Base-by-base conservation (phyloP, 352 stramenopile species). In the Phytophthora sansomeana region DNA sequence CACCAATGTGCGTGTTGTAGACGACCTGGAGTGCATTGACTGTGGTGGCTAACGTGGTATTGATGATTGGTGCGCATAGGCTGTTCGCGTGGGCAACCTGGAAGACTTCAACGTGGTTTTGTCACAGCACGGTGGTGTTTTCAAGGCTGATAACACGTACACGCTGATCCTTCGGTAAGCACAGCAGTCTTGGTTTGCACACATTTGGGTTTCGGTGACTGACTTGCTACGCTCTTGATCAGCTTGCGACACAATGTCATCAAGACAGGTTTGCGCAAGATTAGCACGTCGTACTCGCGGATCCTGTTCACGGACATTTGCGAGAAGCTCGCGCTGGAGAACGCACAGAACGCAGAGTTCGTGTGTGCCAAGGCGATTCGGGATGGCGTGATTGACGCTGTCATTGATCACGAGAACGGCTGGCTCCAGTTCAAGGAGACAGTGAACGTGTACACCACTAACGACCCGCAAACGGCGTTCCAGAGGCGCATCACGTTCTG, bases 381-480 rank as follows among this genome's bases (percentile, higher is more conserved):
- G 19, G 98, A 99, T 81, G 98, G 98, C 29, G 97, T 99, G 8
- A 98, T 99, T 63, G 97, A 99, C 73, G 98, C 96, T 2, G 93
- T 97, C 24, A 98, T 99, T 67, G 96, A 99, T 84, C 97, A 99
- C 75, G 90, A 98, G 58, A 92, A 96, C 50, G 85, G 90, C 52
- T 98, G 91, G 81, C 84, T 99, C 28, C 91, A 95, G 69, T 89
- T 89, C 3, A 95, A 95, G 75, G 87, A 95, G 58, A 93, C 83
- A 6, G 78, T 92, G 29, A 92, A 94, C 54, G 80, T 95, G 42
- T 96, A 97, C 74, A 97, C 90, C 16, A 99, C 96, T 2, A 97
- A 95, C 58, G 95, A 99, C 75, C 96, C 97, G 30, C 85, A 97
- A 39, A 86, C 95, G 62, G 97, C 96, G 11, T 99, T 99, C 75